Conservation (phyloP, 495 filamentous ascomycete genomes). For the Penicillium lagena region DNA sequence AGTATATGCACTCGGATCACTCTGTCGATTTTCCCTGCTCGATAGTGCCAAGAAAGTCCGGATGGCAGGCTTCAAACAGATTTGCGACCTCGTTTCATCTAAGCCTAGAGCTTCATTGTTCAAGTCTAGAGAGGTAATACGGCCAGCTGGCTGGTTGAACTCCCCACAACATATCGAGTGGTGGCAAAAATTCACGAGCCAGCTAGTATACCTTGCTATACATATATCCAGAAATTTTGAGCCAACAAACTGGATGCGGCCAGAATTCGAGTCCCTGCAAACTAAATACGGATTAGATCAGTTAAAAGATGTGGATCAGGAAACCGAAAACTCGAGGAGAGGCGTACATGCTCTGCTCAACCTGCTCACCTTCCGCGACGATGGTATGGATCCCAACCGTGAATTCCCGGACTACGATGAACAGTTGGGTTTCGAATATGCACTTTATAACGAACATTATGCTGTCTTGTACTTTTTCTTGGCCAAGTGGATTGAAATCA, state of each 20-base stretch:
- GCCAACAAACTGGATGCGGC: constrained; percentile 1
- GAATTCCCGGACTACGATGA: background rate
- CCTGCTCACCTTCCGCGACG: background rate
- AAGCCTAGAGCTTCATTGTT: constrained; percentile 12
- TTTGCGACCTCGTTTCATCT: background rate
- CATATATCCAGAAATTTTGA: constrained; percentile 12
- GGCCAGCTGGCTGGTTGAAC: constrained; percentile 7
- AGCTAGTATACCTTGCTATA: constrained; percentile 28
- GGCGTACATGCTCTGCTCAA: background rate
- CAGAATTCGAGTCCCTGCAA: constrained; percentile 1
- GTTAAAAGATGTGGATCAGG: background rate
- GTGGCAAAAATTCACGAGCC: constrained; percentile 14
- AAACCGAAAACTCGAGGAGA: background rate
- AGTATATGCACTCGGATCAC: constrained; percentile 19
- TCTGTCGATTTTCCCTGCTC: constrained; percentile 23
- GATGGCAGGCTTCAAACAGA: constrained; percentile 5
- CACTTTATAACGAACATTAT: background rate
- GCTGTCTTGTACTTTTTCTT: constrained; percentile 9
- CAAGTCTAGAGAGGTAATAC: background rate
- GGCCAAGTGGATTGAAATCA: constrained; percentile 9
- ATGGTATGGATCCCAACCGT: background rate
- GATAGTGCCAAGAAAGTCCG: constrained; percentile 3
- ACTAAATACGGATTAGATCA: background rate
- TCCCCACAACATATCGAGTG: background rate
- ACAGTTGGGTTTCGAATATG: constrained; percentile 4